Base-by-base conservation (phyloP, 352 stramenopile genomes). In the Phytophthora colocasiae region DNA sequence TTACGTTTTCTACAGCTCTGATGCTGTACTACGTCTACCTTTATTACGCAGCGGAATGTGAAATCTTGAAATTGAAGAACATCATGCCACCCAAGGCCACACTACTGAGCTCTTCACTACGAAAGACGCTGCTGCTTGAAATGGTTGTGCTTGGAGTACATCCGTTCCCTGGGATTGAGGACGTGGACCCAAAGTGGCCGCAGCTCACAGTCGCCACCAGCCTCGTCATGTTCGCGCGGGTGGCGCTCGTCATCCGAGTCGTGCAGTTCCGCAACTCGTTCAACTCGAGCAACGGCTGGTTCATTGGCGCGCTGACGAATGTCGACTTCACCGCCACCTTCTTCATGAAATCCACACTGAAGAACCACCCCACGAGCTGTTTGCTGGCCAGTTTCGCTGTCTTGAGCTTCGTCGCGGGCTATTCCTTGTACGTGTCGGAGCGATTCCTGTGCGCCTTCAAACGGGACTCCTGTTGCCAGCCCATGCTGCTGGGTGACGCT, bases 1-100 rank as follows among this genome's bases (percentile, higher is more conserved):
- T 93, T 43, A 77, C 80, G 10, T 84, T 88, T 50, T 89, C 81
- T 1, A 91, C 82, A 14, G 60, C 65, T 15, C 76, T 91, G 51
- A 62, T 91, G 69, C 78, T 91, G 48, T 90, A 87, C 64, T 90
- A 91, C 66, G 58, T 90, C 47, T 89, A 87, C 60, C 57, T 65
- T 9, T 93, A 85, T 51, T 91, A 91, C 73, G 68, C 67, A 41
- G 78, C 73, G 62, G 75, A 92, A 69, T 88, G 80, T 39, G 76
- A 92, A 54, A 73, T 91, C 39, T 85, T 91, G 73, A 93, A 91
- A 71, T 78, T 91, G 63, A 92, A 91, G 55, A 93, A 93, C 58
- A 88, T 93, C 47, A 73, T 91, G 62, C 81, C 85, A 6, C 83
- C 83, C 17, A 87, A 84, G 31, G 81, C 81, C 15, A 90, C 81